Base-by-base conservation (phyloP, 768 basidiomycete species). In the Lactifluus echinatus region DNA sequence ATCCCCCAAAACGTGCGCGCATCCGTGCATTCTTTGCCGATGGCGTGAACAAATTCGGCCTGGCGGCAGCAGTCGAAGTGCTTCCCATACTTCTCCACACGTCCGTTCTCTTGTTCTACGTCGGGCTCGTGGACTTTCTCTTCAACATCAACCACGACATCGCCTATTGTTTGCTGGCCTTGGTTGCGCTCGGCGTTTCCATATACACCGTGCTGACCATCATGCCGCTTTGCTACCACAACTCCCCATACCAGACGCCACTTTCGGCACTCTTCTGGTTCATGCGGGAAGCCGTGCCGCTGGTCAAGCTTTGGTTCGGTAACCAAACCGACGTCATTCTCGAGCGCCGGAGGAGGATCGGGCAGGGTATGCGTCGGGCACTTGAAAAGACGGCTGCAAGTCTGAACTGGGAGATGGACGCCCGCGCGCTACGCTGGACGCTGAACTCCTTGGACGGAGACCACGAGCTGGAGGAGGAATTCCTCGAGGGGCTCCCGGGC, bases 51-150 rank as follows among this genome's bases (percentile, higher is more conserved):
- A 66, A 60, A 42, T 79, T 75, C 59, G 64, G 66, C 6, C 70
- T 79, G 66, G 63, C 69, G 11, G 64, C 69, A 1, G 64, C 79
- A 5, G 73, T 78, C 4, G 71, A 73, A 34, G 57, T 68, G 19
- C 74, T 79, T 21, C 44, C 44, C 15, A 12, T 17, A 17, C 31
- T 54, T 19, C 17, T 54, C 12, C 53, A 46, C 11, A 3, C 21
- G 5, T 44, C 43, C 0, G 15, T 46, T 19, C 0, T 45, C 2
- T 19, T 54, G 3, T 54, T 54, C 53, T 46, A 29, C 40, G 19
- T 39, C 1, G 53, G 44, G 2, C 44, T 54, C 3, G 23, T 54
- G 33, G 31, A 33, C 21, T 54, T 54, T 23, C n/a, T 45, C 40
- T 34, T 26, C 21, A 8, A 10, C 33, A 36, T 26, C 36, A 44